Base-by-base conservation (phyloP, 805 yeast genomes). In the Lachancea thermotolerans region DNA sequence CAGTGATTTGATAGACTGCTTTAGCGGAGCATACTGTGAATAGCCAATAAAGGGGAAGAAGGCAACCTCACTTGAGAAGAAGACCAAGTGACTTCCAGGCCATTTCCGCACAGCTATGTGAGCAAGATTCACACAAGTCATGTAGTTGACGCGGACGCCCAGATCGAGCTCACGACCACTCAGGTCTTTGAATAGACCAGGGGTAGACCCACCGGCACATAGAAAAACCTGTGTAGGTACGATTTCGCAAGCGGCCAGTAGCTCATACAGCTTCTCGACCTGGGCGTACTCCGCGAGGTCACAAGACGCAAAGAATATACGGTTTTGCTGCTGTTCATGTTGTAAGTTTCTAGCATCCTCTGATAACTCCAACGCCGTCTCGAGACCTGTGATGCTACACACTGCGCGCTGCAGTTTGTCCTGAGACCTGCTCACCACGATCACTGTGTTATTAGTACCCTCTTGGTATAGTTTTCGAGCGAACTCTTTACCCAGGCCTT, bases 41-140 rank as follows among this genome's bases (percentile, higher is more conserved):
- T 93, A 93, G 0, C 99, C 99, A 37, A 88, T 85, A 58, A 91
- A 83, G 4, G 96, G 88, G 68, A 78, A 91, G 52, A 83, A 79
- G 2, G 95, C 89, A 9, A 83, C 78, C 3, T 81, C 85, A 2
- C 96, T 86, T 0, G 96, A 85, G 55, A 75, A 82, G 49, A 72
- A 75, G 18, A 79, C 78, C 53, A 79, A 73, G 57, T 73, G 82
- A 35, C 51, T 65, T 30, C n/a, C 65, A 2, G 54, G 56, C 33
- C 49, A 42, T 27, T 66, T 66, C 60, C 70, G 81, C 50, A 75
- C 64, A 1, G 78, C 72, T 0, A 78, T 77, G 55, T 91, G 97
- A 0, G 87, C 67, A 35, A 87, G 70, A 56, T 77, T 84, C 11
- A 83, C 64, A 1, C 93, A 79, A 0, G 96, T 82, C 51, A 71